Conservation (phyloP, 1,139 yeast genomes). For the Candida mesenterica region DNA sequence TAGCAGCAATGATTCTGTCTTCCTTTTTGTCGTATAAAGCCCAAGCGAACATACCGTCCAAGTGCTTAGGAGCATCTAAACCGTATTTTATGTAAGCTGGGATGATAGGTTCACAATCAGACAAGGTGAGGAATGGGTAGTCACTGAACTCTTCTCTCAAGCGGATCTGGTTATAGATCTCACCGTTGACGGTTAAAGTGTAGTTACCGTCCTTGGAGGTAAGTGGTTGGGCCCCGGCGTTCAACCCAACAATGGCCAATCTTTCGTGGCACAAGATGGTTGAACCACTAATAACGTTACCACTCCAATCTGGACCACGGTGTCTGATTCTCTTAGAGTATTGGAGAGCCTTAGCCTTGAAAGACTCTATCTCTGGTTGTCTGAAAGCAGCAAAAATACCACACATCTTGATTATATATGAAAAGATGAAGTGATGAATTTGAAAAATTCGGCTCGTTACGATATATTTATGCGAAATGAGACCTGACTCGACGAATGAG, state of each 20-base stretch:
- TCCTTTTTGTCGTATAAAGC: slow-evolving; percentile 79
- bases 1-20: slow-evolving; percentile 91
- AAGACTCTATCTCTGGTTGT: slow-evolving; percentile 74
- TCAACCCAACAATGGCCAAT: slow-evolving; percentile 92
- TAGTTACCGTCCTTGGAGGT: slow-evolving; percentile 72
- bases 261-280: slow-evolving; percentile 92
- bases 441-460: background rate
- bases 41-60: slow-evolving; percentile 99
- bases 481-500: background rate
- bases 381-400: slow-evolving; percentile 93
- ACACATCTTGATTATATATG: slow-evolving; percentile 58
- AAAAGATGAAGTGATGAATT: background rate
- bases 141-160: slow-evolving; percentile 71
- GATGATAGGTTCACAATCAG: slow-evolving; percentile 97
- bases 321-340: slow-evolving; percentile 91
- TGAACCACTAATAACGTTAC: slow-evolving; percentile 73
- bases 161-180: slow-evolving; percentile 93
- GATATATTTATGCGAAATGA: background rate
- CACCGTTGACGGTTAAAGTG: slow-evolving; percentile 90
- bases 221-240: slow-evolving; percentile 97
- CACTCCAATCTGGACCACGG: slow-evolving; percentile 99
- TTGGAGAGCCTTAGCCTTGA: slow-evolving; percentile 86
- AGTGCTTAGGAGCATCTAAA: slow-evolving; percentile 82
- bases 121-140: slow-evolving; percentile 78
- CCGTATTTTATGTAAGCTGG: slow-evolving; percentile 87